These are phyloP conservation scores for Talaromyces sp. DNA, from an alignment of 2,329 filamentous ascomycete genomes.

Conservation along the genomic window DNA sequence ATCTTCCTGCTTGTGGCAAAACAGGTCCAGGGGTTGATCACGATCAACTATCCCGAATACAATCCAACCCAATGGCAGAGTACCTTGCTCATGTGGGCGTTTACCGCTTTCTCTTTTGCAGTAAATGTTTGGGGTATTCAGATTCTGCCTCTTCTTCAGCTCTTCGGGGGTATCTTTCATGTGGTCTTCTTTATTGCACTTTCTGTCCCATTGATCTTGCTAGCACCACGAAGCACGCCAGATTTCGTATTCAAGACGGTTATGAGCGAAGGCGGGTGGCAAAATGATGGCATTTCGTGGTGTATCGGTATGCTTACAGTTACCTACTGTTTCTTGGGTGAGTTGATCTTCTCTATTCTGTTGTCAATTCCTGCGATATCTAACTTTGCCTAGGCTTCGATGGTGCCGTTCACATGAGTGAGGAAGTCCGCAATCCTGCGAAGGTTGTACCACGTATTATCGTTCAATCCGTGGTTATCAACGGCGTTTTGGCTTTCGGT, in stretches of 20 bases:
- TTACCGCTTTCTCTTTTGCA: slow-evolving; percentile 32
- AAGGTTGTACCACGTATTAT: slow-evolving; percentile 47
- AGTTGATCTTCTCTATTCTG: slow-evolving; percentile 3
- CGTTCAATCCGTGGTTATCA: slow-evolving; percentile 44
- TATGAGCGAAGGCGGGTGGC: slow-evolving; percentile 46
- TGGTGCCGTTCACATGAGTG: slow-evolving; percentile 48
- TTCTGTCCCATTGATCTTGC: slow-evolving; percentile 34
- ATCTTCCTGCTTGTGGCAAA: slow-evolving; percentile 32
- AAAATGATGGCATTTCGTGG: slow-evolving; percentile 44
- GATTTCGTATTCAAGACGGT: slow-evolving; percentile 46
- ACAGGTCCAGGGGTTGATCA: slow-evolving; percentile 36
- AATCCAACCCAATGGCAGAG: slow-evolving; percentile 38
- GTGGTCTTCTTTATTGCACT: slow-evolving; percentile 39
- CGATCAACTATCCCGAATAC: slow-evolving; percentile 35
- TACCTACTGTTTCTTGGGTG: slow-evolving; percentile 29
- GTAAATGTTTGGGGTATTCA: slow-evolving; percentile 34
- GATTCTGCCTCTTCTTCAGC: slow-evolving; percentile 30
- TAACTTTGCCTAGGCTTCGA: slow-evolving; percentile 40
- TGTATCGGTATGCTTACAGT: slow-evolving; percentile 39
- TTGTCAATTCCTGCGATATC: not conserved
- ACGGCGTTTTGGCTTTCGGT: slow-evolving; percentile 40
- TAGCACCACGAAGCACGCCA: slow-evolving; percentile 30
- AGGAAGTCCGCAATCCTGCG: slow-evolving; percentile 45
- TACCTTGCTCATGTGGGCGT: slow-evolving; percentile 37
- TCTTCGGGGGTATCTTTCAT: slow-evolving; percentile 28